These are phyloP conservation scores for Xylariaceae sp. DNA, from an alignment of 2,329 filamentous ascomycete species.

Conservation along the genomic window DNA sequence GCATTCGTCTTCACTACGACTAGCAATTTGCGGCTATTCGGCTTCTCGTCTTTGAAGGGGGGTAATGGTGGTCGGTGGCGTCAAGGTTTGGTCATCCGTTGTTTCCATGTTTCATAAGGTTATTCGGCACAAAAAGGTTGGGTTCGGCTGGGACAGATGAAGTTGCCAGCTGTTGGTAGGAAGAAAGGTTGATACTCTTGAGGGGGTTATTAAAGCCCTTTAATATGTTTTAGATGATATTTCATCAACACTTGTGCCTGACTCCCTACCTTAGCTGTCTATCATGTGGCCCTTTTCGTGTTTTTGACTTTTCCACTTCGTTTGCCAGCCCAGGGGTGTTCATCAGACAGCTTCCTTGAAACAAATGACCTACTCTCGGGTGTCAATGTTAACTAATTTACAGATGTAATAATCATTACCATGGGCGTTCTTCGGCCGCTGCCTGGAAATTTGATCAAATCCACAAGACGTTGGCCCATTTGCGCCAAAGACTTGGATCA, in stretches of 20 bases:
- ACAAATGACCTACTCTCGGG: neutral
- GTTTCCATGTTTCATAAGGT: conserved; percentile 29
- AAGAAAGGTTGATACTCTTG: conserved; percentile 29
- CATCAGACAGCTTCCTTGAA: neutral
- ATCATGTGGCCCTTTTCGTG: conserved; percentile 12
- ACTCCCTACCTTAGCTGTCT: conserved; percentile 9
- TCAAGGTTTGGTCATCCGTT: conserved; percentile 35
- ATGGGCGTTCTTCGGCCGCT: too few relatives aligned
- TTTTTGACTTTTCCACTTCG: neutral
- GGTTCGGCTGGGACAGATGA: conserved; percentile 27
- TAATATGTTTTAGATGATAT: conserved; percentile 31
- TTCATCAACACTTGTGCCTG: conserved; percentile 24
- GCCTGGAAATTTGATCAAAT: too few relatives aligned
- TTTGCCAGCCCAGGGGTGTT: neutral
- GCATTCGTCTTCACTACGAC: conserved; percentile 31
- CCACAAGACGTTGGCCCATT: too few relatives aligned
- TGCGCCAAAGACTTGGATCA: too few relatives aligned
- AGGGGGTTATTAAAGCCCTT: conserved; percentile 25
- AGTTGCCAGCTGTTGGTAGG: conserved; percentile 28
- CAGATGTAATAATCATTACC: conserved; percentile 7
- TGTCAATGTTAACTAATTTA: conserved; percentile 8
- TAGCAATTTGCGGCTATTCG: conserved; percentile 25
- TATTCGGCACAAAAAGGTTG: conserved; percentile 31
- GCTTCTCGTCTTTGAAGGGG: conserved; percentile 28
- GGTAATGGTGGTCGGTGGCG: conserved; percentile 38